A percentile compares a stretch with the other conserved stretches of the same genome.
Conservation (phyloP, 2,329 filamentous ascomycete genomes). For the Sporothrix protearum region DNA sequence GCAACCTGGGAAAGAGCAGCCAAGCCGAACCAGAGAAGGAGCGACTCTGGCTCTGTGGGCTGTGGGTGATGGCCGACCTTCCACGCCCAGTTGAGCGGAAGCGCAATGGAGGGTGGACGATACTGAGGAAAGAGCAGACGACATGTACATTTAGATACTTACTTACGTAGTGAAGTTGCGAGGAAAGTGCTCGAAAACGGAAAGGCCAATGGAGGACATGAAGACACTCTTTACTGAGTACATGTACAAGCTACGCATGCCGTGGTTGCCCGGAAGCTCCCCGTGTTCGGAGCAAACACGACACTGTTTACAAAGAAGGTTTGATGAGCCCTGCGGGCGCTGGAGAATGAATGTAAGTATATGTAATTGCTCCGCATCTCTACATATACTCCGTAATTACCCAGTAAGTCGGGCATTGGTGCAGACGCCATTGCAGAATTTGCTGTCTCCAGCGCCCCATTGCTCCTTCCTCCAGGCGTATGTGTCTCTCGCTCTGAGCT, state of each 20-base stretch:
- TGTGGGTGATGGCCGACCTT: background rate
- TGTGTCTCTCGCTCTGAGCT: background rate
- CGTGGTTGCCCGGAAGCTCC: background rate
- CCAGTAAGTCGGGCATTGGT: background rate
- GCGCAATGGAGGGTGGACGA: background rate
- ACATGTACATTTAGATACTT: too few relatives aligned
- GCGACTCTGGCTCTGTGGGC: background rate
- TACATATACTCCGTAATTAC: too few relatives aligned
- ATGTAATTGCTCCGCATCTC: too few relatives aligned
- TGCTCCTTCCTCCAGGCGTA: background rate
- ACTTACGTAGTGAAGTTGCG: background rate
- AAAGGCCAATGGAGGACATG: background rate
- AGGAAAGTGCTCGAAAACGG: background rate
- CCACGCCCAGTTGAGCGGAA: background rate
- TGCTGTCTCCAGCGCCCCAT: background rate
- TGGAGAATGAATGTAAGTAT: background rate
- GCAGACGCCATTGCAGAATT: conserved; percentile 10
- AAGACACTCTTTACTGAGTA: background rate
- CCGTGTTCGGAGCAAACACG: background rate
- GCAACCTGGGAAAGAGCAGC: conserved; percentile 8
- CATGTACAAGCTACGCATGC: background rate
- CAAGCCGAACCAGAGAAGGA: conserved; percentile 4
- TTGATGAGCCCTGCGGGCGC: background rate
- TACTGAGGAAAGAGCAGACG: background rate
- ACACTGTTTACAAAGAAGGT: background rate